phyloP scores from a whole-genome alignment of 192 early-diverging fungal species.

The Rhizophlyctis rosea region DNA sequence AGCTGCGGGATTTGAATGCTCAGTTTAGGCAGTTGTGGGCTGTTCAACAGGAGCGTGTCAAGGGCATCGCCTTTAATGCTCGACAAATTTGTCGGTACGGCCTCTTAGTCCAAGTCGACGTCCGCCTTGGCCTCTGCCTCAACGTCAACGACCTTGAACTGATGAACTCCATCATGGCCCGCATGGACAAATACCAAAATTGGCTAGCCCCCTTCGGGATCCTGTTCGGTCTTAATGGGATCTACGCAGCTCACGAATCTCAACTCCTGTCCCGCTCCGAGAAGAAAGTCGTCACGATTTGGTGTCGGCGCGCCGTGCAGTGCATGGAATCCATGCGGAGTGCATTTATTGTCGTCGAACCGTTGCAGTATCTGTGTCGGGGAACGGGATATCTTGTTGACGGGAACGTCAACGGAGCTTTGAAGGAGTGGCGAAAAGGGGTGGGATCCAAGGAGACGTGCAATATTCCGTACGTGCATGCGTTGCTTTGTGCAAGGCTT shows the following conservation, averaged over 20 bases:
- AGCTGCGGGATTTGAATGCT: constrained; percentile 19
- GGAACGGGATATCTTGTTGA: neutral
- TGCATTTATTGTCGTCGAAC: neutral
- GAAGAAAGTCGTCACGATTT: neutral
- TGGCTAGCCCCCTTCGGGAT: neutral
- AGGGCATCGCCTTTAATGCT: too few relatives aligned
- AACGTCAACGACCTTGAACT: neutral
- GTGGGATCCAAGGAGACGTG: neutral
- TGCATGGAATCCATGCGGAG: neutral
- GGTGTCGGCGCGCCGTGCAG: neutral
- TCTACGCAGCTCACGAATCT: neutral
- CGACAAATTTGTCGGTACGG: neutral
- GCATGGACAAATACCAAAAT: neutral
- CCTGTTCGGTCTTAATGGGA: neutral
- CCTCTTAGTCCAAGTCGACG: neutral
- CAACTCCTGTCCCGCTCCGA: neutral
- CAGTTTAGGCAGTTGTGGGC: constrained; percentile 11
- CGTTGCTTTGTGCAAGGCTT: neutral
- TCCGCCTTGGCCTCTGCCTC: neutral
- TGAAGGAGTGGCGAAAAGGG: neutral
- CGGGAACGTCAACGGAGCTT: neutral
- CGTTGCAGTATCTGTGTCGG: neutral
- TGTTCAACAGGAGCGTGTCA: too few relatives aligned
- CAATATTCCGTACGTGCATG: neutral
- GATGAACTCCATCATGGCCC: neutral